A percentile compares a stretch with the other conserved stretches of the same genome.
phyloP scores from a whole-genome alignment of 352 stramenopile genomes.

The Globisporangium takayamanum region DNA sequence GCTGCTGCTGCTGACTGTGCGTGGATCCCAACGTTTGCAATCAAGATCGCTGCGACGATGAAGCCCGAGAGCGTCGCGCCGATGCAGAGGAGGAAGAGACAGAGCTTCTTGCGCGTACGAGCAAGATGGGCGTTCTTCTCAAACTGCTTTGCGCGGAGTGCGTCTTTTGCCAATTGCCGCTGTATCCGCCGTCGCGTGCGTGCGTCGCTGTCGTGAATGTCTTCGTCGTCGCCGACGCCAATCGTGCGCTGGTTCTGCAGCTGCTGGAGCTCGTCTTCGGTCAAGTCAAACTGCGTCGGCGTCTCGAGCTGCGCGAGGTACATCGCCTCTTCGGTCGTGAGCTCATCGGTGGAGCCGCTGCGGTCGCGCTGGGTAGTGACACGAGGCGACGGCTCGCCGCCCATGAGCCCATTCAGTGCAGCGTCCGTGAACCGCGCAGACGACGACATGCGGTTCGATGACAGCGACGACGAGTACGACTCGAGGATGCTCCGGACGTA shows the following conservation, averaged over 20 bases:
- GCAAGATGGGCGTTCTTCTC: slow-evolving; percentile 51
- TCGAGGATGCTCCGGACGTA: slow-evolving; percentile 72
- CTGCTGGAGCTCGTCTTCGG: slow-evolving; percentile 5
- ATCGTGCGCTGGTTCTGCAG: slow-evolving; percentile 12
- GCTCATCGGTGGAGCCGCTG: slow-evolving; percentile 4
- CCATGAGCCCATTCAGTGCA: slow-evolving; percentile 5
- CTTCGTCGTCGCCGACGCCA: slow-evolving; percentile 13
- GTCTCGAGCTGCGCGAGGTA: slow-evolving; percentile 22
- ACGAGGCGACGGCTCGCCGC: slow-evolving; percentile 16
- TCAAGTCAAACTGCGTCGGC: slow-evolving; percentile 8
- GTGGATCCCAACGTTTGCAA: slow-evolving; percentile 42
- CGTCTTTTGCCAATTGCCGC: slow-evolving; percentile 47
- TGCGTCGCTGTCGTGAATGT: slow-evolving; percentile 28
- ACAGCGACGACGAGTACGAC: slow-evolving; percentile 68
- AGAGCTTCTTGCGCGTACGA: slow-evolving; percentile 49
- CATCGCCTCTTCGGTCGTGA: slow-evolving; percentile 11
- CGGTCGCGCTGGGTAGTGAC: slow-evolving; percentile 2
- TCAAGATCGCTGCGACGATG: slow-evolving; percentile 49
- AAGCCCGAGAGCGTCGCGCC: slow-evolving; percentile 52
- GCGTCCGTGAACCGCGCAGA: slow-evolving; percentile 20
- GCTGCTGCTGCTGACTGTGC: slow-evolving; percentile 14
- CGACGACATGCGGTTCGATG: slow-evolving; percentile 49
- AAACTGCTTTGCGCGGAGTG: slow-evolving; percentile 43
- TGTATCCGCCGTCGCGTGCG: slow-evolving; percentile 40
- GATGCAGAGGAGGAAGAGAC: slow-evolving; percentile 52